phyloP scores from a whole-genome alignment of 805 yeast genomes.

The Kluyveromyces wickerhamii region DNA sequence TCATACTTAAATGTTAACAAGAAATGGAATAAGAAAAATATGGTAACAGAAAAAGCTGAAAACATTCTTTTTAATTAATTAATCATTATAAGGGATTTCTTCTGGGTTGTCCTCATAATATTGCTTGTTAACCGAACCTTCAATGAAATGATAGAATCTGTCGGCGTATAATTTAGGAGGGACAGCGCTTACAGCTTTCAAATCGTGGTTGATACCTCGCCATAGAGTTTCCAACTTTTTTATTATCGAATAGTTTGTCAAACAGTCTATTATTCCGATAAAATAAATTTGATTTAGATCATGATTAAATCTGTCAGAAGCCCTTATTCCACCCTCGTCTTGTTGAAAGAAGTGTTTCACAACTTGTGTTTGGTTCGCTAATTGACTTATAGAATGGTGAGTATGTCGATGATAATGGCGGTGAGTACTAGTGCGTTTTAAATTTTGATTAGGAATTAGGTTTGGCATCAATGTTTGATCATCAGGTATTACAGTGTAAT shows the following conservation, averaged over 20 bases:
- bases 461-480: background rate
- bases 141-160: constrained; percentile 71
- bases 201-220: constrained; percentile 62
- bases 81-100: constrained; percentile 19
- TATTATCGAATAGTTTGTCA: constrained; percentile 67
- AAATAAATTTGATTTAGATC: constrained; percentile 70
- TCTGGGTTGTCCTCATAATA: constrained; percentile 22
- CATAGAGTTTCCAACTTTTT: constrained; percentile 82
- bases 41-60: background rate
- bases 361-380: constrained; percentile 7
- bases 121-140: constrained; percentile 26
- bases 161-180: constrained; percentile 90
- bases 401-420: background rate
- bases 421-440: background rate
- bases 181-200: constrained; percentile 72
- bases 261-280: constrained; percentile 88
- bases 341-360: constrained; percentile 47
- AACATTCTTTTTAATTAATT: constrained; percentile 2
- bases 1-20: no score
- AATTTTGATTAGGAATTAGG: background rate
- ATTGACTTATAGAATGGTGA: background rate
- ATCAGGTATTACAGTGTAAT: background rate
- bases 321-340: constrained; percentile 78
- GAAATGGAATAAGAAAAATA: background rate
- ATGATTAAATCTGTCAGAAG: constrained; percentile 45